Conservation (phyloP, 225 moss, liverwort and hornwort species). For the Marchantia paleacea region DNA sequence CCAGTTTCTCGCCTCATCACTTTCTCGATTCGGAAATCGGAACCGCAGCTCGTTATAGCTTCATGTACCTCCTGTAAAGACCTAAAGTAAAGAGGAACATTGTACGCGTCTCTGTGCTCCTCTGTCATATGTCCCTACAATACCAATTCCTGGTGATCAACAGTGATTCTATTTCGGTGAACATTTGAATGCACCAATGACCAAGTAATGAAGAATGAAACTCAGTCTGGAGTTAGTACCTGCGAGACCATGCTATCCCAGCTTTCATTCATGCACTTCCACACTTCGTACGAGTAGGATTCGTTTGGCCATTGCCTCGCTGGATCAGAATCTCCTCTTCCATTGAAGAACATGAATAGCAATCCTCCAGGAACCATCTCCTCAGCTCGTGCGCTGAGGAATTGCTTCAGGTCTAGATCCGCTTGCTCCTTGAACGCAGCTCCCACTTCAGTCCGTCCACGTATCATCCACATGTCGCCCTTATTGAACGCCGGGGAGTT, state of each 20-base stretch:
- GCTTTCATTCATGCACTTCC: constrained; percentile 11
- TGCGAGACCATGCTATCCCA: constrained; percentile 10
- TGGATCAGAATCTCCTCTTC: background rate
- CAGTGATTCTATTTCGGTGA: background rate
- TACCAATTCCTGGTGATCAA: background rate
- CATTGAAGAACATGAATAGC: constrained; percentile 7
- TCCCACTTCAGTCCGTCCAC: background rate
- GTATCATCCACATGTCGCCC: constrained; percentile 11
- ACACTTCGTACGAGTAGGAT: background rate
- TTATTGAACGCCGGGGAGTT: constrained; percentile 26
- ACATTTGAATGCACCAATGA: background rate
- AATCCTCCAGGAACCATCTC: constrained; percentile 36
- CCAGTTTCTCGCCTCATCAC: background rate
- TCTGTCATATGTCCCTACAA: constrained; percentile 11
- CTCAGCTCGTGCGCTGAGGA: constrained; percentile 18
- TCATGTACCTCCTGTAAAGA: constrained; percentile 8
- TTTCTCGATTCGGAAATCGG: constrained; percentile 2
- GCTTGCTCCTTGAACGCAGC: constrained; percentile 17
- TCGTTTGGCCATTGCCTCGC: background rate
- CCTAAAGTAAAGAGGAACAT: constrained; percentile 9
- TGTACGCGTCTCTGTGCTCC: constrained; percentile 15
- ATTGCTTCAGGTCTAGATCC: constrained; percentile 13
- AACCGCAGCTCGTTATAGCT: constrained; percentile 4
- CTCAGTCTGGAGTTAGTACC: background rate
- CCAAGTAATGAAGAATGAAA: background rate